Conservation (phyloP, 2,329 filamentous ascomycete genomes). For the Eutypa lata region DNA sequence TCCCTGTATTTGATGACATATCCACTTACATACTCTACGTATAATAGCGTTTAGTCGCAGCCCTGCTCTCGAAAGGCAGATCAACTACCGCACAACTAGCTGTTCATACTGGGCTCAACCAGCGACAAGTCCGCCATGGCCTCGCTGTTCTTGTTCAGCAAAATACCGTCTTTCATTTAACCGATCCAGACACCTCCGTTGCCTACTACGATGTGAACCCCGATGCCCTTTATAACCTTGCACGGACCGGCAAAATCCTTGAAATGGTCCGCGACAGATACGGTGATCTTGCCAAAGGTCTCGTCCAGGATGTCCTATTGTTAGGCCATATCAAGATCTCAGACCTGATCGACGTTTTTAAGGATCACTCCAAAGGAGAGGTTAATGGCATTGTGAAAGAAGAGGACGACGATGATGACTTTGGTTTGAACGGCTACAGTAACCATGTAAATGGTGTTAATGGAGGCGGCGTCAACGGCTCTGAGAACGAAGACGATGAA, state of each 20-base stretch:
- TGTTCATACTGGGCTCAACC: constrained; percentile 68
- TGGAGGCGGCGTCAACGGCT: constrained; percentile 15
- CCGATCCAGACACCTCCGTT: constrained; percentile 56
- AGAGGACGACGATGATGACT: constrained; percentile 27
- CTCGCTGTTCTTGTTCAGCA: constrained; percentile 85
- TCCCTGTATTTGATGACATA: constrained; percentile 1
- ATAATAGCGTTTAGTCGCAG: constrained; percentile 75
- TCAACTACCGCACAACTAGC: constrained; percentile 67
- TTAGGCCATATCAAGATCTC: constrained; percentile 74
- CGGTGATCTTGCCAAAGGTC: constrained; percentile 68
- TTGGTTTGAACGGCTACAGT: constrained; percentile 34
- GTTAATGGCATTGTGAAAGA: constrained; percentile 21
- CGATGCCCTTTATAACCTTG: constrained; percentile 74
- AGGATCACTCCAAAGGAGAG: constrained; percentile 30
- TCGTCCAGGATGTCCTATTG: constrained; percentile 72
- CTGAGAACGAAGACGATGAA: constrained; percentile 17
- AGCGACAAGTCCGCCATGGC: constrained; percentile 75
- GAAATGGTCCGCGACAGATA: constrained; percentile 71
- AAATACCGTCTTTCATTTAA: constrained; percentile 75
- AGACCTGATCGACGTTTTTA: constrained; percentile 65
- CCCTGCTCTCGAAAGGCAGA: constrained; percentile 75
- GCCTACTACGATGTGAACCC: constrained; percentile 84
- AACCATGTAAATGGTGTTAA: constrained; percentile 34
- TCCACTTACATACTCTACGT: constrained; percentile 10
- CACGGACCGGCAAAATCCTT: constrained; percentile 78